Percentiles rank a stretch among this genome's conserved stretches.
Evolutionary conservation across 306 rosid species (phyloP).

Genomic region (Rosa multiflora): DNA sequence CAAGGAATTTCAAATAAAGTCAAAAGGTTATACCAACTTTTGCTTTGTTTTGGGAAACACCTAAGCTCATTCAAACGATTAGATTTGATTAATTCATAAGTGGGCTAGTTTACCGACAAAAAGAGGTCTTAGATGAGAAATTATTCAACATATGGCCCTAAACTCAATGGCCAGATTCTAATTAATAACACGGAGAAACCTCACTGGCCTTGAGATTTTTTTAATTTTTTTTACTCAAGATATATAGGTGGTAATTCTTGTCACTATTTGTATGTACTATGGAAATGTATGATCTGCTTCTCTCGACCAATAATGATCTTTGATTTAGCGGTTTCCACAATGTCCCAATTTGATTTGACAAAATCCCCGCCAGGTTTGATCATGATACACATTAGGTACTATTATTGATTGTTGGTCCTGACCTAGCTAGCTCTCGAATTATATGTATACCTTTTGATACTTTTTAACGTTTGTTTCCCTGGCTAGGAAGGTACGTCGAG

Average conservation of each 20-base stretch:
- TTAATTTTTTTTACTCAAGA: not conserved
- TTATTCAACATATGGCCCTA: not conserved
- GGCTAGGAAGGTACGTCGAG: not conserved
- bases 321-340: not conserved
- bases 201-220: not conserved
- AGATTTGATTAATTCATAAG: constrained; percentile 1
- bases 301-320: not conserved
- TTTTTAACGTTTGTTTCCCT: not conserved
- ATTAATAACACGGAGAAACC: not conserved
- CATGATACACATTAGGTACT: not conserved
- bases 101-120: constrained; percentile 8
- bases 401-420: not conserved
- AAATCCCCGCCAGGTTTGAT: not conserved
- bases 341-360: not conserved
- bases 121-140: not conserved
- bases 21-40: constrained; percentile 18
- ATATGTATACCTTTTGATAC: not conserved
- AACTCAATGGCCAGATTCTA: not conserved
- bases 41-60: constrained; percentile 18
- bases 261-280: too few species aligned
- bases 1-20: constrained; percentile 9
- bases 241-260: not conserved
- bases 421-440: not conserved
- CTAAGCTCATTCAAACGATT: not conserved
- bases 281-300: not conserved